A percentile compares a stretch with the other conserved stretches of the same genome.
phyloP scores from a whole-genome alignment of 768 basidiomycete genomes.

The Calocybe cyanea region DNA sequence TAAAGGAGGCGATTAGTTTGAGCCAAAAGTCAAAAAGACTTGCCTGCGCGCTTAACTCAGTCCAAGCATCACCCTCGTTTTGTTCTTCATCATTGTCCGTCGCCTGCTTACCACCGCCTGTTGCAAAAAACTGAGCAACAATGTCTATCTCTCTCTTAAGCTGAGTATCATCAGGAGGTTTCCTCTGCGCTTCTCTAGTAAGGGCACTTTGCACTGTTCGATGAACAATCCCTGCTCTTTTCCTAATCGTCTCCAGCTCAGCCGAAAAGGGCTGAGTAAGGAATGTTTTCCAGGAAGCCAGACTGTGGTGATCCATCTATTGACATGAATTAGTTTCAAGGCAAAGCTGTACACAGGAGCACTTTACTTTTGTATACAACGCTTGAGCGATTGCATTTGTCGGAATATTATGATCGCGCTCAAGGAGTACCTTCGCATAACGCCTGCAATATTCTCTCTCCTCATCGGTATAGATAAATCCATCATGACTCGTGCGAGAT shows the following conservation, averaged over 20 bases:
- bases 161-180: not conserved
- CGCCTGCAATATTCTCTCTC: conserved; percentile 46
- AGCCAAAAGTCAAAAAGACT: conserved; percentile 10
- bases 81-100: conserved; percentile 37
- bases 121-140: conserved; percentile 54
- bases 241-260: conserved; percentile 43
- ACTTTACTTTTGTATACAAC: conserved; percentile 43
- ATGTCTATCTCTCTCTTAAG: conserved; percentile 38
- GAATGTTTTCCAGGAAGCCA: conserved; percentile 47
- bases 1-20: not conserved
- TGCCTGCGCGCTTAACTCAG: conserved; percentile 43
- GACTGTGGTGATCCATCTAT: conserved; percentile 60
- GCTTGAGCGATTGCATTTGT: conserved; percentile 30
- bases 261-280: conserved; percentile 27
- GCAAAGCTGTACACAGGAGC: not conserved
- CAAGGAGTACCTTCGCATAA: conserved; percentile 44
- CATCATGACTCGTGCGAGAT: conserved; percentile 17
- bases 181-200: conserved; percentile 2
- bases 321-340: conserved; percentile 2
- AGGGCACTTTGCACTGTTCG: conserved; percentile 34
- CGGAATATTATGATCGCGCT: conserved; percentile 44
- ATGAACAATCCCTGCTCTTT: conserved; percentile 46
- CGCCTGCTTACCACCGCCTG: conserved; percentile 28
- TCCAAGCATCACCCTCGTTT: conserved; percentile 45
- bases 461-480: conserved; percentile 42